Conservation (phyloP, 2,329 filamentous ascomycete genomes). For the Arthrobotrys pseudoclavata region DNA sequence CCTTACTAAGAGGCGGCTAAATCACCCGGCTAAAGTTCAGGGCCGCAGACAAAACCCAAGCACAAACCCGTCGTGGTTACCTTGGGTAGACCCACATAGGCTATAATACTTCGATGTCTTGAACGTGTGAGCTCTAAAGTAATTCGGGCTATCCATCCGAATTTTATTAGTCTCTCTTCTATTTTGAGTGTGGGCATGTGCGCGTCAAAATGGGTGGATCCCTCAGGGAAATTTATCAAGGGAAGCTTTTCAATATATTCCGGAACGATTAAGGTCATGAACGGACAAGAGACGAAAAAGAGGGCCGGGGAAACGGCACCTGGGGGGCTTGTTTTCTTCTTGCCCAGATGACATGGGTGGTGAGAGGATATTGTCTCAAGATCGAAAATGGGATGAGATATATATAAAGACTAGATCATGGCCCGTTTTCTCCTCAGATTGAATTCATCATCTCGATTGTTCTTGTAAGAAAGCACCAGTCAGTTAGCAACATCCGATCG, state of each 20-base stretch:
- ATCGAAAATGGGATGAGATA: slow-evolving; percentile 22
- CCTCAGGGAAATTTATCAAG: slow-evolving; percentile 35
- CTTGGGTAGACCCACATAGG: slow-evolving; percentile 43
- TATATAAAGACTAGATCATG: slow-evolving; percentile 52
- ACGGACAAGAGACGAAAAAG: slow-evolving; percentile 10
- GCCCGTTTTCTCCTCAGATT: slow-evolving; percentile 24
- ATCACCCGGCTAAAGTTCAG: slow-evolving; percentile 38
- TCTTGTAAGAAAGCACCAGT: slow-evolving; percentile 19
- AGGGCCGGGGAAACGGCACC: slow-evolving; percentile 48
- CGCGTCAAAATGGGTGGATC: slow-evolving; percentile 1
- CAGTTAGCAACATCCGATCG: slow-evolving; percentile 31
- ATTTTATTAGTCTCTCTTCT: slow-evolving; percentile 14
- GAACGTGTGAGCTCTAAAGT: slow-evolving; percentile 37
- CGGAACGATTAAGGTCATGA: slow-evolving; percentile 26
- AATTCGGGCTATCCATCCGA: slow-evolving; percentile 54
- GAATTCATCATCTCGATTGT: slow-evolving; percentile 37
- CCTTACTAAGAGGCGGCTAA: slow-evolving; percentile 50
- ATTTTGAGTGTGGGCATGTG: slow-evolving; percentile 30
- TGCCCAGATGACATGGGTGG: slow-evolving; percentile 37
- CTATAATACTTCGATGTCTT: slow-evolving; percentile 28
- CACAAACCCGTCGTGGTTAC: slow-evolving; percentile 37
- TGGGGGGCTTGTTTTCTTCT: neutral
- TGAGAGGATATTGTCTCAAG: neutral
- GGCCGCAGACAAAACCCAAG: slow-evolving; percentile 23
- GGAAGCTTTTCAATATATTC: slow-evolving; percentile 23